Base-by-base conservation (phyloP, 805 yeast genomes). In the Yarrowia divulgata region DNA sequence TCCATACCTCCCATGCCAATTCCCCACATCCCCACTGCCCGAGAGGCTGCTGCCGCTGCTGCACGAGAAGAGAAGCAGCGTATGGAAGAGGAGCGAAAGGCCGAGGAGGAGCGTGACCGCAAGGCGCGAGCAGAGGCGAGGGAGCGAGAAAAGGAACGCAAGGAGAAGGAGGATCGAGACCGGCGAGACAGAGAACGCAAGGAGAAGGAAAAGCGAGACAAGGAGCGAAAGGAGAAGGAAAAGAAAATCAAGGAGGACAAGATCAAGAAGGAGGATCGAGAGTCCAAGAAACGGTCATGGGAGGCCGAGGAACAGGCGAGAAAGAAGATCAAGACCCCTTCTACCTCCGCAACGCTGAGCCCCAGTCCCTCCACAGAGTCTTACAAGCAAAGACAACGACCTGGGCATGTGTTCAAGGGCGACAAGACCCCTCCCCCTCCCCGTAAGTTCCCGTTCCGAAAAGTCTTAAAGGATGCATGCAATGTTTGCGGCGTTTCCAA, bases 111-210 rank as follows among this genome's bases (percentile, higher is more conserved):
- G 48, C 23, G 70, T 66, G 55, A 71, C 57, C 68, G 71, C 64
- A 71, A 70, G 40, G 68, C 52, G 1, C 43, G 68, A 19, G 66
- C 50, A 2, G 52, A 29, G 60, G 42, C 35, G 45, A 69, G 66
- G 35, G 69, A 68, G 72, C 46, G 42, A 60, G 69, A 52, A 71
- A 67, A 58, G 69, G 68, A 60, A 72, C 64, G 69, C 70, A 71
- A 19, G 66, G 64, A 35, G 71, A 70, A 19, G 69, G 70, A n/a
- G 69, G 54, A 49, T 29, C 18, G 23, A 1, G 68, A 63, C 18
- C 50, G 54, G n/a, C 34, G 35, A 12, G 67, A 60, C 32, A 60
- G 45, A 35, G 67, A 45, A 29, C 40, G 67, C 32, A 63, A 63
- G 48, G 68, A 63, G 6, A 63, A 49, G 57, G 57, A 63, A n/a